Conservation (phyloP, 106 monocot genomes). For the Acanthochlamys bracteata region DNA sequence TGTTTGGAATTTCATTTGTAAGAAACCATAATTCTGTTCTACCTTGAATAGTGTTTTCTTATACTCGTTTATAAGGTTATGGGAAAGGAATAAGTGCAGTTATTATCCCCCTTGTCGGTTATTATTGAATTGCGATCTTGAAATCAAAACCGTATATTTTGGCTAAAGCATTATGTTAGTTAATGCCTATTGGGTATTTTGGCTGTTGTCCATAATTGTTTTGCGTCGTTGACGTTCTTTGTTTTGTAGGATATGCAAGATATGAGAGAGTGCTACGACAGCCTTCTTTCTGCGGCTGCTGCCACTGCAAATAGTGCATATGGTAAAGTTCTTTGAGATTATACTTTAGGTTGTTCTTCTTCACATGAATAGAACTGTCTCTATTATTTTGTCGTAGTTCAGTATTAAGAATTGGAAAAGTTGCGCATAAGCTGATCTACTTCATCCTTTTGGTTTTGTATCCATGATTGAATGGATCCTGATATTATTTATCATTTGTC, state of each 20-base stretch:
- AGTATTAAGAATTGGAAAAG: background rate
- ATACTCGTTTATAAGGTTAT: too few species aligned
- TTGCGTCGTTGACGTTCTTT: too few species aligned
- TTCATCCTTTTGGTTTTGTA: too few species aligned
- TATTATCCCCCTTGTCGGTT: too few species aligned
- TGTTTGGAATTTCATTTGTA: too few species aligned
- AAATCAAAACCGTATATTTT: background rate
- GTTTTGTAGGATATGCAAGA: constrained; percentile 61
- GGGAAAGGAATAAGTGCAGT: too few species aligned
- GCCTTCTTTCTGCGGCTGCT: constrained; percentile 67
- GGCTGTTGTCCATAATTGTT: background rate
- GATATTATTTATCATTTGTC: background rate
- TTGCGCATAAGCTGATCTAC: too few species aligned
- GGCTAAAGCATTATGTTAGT: background rate
- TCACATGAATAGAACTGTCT: background rate
- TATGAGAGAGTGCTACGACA: constrained; percentile 80
- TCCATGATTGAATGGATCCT: too few species aligned
- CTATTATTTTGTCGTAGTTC: background rate
- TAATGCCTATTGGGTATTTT: background rate
- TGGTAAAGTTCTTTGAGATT: constrained; percentile 21
- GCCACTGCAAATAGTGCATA: constrained; percentile 86
- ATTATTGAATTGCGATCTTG: too few species aligned
- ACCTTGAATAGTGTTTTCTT: too few species aligned
- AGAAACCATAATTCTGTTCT: too few species aligned
- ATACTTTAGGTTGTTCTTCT: background rate